Percentiles rank a stretch among this genome's conserved stretches.
Evolutionary conservation across 352 stramenopile genomes (phyloP).

Genomic region (Phytophthora cajani): DNA sequence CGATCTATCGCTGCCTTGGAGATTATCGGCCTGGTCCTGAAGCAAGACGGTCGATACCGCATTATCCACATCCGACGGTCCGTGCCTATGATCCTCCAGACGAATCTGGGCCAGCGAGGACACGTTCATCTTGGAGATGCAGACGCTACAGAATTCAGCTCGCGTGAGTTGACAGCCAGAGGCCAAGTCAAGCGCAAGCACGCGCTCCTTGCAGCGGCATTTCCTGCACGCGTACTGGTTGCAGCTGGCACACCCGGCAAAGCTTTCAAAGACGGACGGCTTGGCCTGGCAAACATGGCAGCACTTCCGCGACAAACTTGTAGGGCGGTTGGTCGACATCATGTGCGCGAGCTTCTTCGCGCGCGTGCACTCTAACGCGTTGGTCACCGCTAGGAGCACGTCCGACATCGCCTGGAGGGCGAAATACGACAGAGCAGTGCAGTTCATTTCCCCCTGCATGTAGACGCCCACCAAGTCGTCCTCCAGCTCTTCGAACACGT

Average conservation of each 20-base stretch:
- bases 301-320: constrained; percentile 5
- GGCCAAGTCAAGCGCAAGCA: constrained; percentile 20
- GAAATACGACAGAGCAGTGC: constrained; percentile 5
- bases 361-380: constrained; percentile 11
- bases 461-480: constrained; percentile 29
- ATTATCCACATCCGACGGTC: neutral
- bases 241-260: constrained; percentile 17
- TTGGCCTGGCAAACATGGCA: constrained; percentile 9
- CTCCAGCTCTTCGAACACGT: constrained; percentile 38
- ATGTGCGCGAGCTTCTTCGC: constrained; percentile 15
- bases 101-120: constrained; percentile 12
- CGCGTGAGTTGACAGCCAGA: constrained; percentile 12
- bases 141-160: constrained; percentile 20
- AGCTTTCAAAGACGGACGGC: constrained; percentile 26
- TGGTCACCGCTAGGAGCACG: constrained; percentile 10
- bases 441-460: constrained; percentile 22
- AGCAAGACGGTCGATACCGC: neutral
- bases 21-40: constrained; percentile 7
- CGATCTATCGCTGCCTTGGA: constrained; percentile 23
- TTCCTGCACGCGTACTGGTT: constrained; percentile 22
- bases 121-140: constrained; percentile 16
- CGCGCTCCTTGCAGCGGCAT: constrained; percentile 18
- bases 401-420: constrained; percentile 6
- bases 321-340: neutral
- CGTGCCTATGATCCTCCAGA: neutral